These are phyloP conservation scores for Aspergillus alliaceus DNA, from an alignment of 2,329 filamentous ascomycete genomes.

Conservation along the genomic window DNA sequence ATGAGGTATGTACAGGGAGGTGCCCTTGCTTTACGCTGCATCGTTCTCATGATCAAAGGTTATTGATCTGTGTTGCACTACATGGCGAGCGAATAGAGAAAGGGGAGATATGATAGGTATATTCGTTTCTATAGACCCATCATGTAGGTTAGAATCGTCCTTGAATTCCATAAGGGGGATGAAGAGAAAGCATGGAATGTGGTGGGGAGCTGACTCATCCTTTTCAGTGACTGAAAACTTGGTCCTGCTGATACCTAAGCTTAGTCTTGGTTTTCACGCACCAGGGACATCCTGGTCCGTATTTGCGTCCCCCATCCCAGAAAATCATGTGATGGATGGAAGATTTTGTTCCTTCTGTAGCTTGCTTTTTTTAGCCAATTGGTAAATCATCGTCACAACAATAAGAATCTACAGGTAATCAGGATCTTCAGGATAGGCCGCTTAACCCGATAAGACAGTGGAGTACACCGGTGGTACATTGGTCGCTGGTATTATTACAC, in stretches of 20 bases:
- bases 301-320: too few species aligned
- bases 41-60: not conserved
- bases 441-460: not conserved
- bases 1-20: not conserved
- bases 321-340: not conserved
- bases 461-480: not conserved
- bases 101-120: slow-evolving; percentile 1
- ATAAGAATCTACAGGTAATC: not conserved
- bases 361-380: not conserved
- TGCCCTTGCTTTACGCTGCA: not conserved
- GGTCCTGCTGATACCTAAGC: not conserved
- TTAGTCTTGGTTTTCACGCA: not conserved
- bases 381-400: not conserved
- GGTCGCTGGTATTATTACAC: slow-evolving; percentile 14
- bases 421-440: not conserved
- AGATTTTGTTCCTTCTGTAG: not conserved
- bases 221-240: not conserved
- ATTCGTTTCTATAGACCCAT: not conserved
- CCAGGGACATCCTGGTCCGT: too few species aligned
- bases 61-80: not conserved
- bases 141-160: not conserved
- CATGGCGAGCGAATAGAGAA: not conserved
- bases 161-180: not conserved
- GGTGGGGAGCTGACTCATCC: not conserved
- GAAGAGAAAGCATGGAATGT: not conserved